Base-by-base conservation (phyloP, 1,139 yeast species). In the Nakaseomyces uthaithaninus region DNA sequence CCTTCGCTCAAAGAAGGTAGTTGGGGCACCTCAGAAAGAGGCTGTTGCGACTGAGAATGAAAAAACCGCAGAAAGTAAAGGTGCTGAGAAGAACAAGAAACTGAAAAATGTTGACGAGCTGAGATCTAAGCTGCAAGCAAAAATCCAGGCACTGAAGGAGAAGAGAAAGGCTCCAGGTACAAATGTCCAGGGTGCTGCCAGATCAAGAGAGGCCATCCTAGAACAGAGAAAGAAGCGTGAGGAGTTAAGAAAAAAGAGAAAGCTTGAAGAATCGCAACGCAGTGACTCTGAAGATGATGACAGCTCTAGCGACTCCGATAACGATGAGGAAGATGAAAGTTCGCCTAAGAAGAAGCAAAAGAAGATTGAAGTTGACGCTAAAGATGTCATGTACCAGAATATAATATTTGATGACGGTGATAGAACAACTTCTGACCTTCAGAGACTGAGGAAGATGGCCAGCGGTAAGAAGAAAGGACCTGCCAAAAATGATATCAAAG, bases 161-260 rank as follows among this genome's bases (percentile, higher is more conserved):
- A 83, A 76, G 62, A 77, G 99, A 56, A 89, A 82, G 55, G 98
- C 97, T 0, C 93, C 93, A 1, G 97, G 97, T 1, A 67, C 91
- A 0, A 80, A 76, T 35, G 77, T 71, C 12, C 69, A 73, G 3
- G 95, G 94, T 20, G 93, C 95, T 0, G 91, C 93, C 10, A 73
- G 80, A 45, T 80, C 89, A 3, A 71, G 93, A 58, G 87, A 81
- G 47, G 85, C 81, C 44, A 80, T 82, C 37, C 63, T 82, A 46
- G 82, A 73, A 40, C 87, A 69, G 58, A 71, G 71, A 55, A 62
- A 66, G 55, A 66, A 59, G 53, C 68, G 62, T 61, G 66, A 65
- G 45, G 69, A 64, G 30, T 36, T 44, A 22, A 57, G 51, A 40
- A 60, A 54, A 47, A 53, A 60, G 38, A 67, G 65, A 48, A 65